phyloP scores from a whole-genome alignment of 306 rosid genomes.

The Malus domestica region DNA sequence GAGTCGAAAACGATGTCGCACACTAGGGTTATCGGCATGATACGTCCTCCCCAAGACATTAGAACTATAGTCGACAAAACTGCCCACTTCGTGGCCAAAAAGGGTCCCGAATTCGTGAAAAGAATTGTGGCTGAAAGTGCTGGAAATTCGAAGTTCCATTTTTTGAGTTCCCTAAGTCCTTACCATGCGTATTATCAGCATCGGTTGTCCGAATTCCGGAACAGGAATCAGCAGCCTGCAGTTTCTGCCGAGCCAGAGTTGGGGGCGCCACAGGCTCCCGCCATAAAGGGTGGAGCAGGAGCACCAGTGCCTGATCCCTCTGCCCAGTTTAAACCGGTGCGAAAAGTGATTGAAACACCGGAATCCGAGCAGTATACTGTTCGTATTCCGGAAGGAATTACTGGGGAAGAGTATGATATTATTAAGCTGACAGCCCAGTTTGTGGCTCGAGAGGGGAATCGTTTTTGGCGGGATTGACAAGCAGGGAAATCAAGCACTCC shows the following conservation, averaged over 20 bases:
- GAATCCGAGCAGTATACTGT: conserved; percentile 93
- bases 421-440: conserved; percentile 93
- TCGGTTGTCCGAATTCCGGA: conserved; percentile 67
- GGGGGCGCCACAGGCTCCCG: conserved; percentile 22
- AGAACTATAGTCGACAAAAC: conserved; percentile 89
- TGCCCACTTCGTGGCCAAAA: conserved; percentile 80
- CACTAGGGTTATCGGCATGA: conserved; percentile 89
- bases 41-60: conserved; percentile 85
- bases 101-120: conserved; percentile 86
- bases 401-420: conserved; percentile 88
- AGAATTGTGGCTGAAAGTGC: conserved; percentile 73
- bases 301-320: conserved; percentile 47
- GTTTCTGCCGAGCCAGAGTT: conserved; percentile 39
- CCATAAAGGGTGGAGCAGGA: conserved; percentile 39
- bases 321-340: conserved; percentile 60
- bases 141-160: conserved; percentile 74
- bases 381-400: conserved; percentile 88
- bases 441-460: conserved; percentile 95
- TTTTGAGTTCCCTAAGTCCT: conserved; percentile 57
- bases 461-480: conserved; percentile 79
- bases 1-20: conserved; percentile 54
- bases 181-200: conserved; percentile 95
- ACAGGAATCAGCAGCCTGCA: conserved; percentile 53
- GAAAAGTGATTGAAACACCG: conserved; percentile 75
- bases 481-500: conserved; percentile 81